Evolutionary conservation across 306 rosid genomes (phyloP).

Genomic region (Nissolia schottii): DNA sequence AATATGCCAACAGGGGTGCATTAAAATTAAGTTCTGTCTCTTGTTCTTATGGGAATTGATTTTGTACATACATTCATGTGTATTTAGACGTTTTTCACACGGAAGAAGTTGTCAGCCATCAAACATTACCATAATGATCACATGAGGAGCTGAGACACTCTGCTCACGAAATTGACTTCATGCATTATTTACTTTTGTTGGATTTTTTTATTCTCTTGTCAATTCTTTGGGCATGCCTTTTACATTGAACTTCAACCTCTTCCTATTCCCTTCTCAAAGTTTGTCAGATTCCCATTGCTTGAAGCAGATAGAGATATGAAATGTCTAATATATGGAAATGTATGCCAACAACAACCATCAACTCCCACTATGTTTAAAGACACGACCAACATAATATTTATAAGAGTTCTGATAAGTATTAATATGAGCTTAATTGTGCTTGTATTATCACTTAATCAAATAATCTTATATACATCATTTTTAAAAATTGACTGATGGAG

Average conservation of each 20-base stretch:
- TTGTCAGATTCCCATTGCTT: constrained; percentile 17
- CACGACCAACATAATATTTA: no score
- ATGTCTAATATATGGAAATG: not conserved
- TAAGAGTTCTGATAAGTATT: no score
- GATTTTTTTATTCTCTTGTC: not conserved
- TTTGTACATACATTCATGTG: not conserved
- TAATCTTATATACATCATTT: no score
- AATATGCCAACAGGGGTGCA: not conserved
- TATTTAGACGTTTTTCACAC: not conserved
- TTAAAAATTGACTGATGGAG: no score
- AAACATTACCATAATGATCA: not conserved
- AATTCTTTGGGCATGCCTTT: not conserved
- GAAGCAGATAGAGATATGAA: not conserved
- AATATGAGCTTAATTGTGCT: no score
- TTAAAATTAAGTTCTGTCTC: not conserved
- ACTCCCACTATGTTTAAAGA: no score
- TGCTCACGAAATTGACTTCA: not conserved
- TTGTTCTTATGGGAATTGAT: not conserved
- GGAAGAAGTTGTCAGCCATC: not conserved
- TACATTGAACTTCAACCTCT: not conserved
- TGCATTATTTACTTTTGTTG: not conserved
- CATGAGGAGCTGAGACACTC: not conserved
- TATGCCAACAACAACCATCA: not conserved
- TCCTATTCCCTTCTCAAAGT: not conserved
- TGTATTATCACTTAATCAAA: no score